These are phyloP conservation scores for Gelatoporia subvermispora DNA, from an alignment of 768 basidiomycete genomes.

Conservation along the genomic window DNA sequence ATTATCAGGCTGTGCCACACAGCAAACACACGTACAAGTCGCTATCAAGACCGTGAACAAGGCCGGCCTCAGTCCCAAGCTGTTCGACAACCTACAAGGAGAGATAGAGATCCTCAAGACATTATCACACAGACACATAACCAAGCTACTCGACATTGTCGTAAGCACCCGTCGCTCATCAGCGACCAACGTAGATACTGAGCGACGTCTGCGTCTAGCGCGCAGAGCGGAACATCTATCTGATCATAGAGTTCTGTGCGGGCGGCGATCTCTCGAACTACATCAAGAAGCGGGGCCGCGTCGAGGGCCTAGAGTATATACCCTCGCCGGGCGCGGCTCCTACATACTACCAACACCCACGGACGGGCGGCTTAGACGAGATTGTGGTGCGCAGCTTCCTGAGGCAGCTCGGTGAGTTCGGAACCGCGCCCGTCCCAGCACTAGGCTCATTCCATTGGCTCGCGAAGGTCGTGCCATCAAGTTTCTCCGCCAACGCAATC, in stretches of 20 bases:
- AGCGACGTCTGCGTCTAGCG: conserved; percentile 35
- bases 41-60: conserved; percentile 95
- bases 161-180: conserved; percentile 37
- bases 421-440: not conserved
- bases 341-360: conserved; percentile 88
- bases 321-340: conserved; percentile 64
- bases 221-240: conserved; percentile 77
- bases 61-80: conserved; percentile 82
- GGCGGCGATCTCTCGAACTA: conserved; percentile 96
- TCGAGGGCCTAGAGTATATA: conserved; percentile 81
- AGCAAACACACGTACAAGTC: conserved; percentile 76
- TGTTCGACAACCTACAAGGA: conserved; percentile 96
- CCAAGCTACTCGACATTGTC: conserved; percentile 87
- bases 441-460: no score
- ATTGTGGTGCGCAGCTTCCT: conserved; percentile 89
- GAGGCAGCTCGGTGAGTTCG: conserved; percentile 71
- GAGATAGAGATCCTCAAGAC: conserved; percentile 97
- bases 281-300: conserved; percentile 94
- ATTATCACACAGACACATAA: conserved; percentile 89
- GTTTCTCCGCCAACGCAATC: conserved; percentile 81
- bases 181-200: not conserved
- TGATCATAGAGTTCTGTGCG: conserved; percentile 96
- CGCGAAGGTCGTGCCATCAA: conserved; percentile 84
- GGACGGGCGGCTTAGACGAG: conserved; percentile 86
- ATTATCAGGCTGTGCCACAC: not conserved